Conservation (phyloP, 805 yeast species). For the Ascoidea asiatica region DNA sequence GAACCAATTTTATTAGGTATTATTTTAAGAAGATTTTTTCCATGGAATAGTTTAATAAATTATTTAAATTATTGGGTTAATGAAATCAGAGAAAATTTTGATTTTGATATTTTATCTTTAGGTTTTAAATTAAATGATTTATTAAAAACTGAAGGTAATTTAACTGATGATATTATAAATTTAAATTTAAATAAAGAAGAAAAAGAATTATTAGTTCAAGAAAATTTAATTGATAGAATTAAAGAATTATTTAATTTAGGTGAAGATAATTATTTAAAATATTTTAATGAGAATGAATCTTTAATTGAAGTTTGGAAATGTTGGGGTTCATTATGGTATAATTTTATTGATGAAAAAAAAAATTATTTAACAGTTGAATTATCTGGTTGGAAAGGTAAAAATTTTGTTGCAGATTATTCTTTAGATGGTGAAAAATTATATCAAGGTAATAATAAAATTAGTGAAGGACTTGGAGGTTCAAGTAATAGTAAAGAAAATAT, state of each 20-base stretch:
- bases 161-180: slow-evolving; percentile 5
- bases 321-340: slow-evolving; percentile 80
- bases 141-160: background rate
- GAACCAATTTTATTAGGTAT: slow-evolving; percentile 30
- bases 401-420: slow-evolving; percentile 8
- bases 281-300: slow-evolving; percentile 45
- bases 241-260: slow-evolving; percentile 14
- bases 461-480: slow-evolving; percentile 5
- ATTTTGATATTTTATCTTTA: slow-evolving; percentile 8
- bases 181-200: background rate
- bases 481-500: slow-evolving; percentile 8
- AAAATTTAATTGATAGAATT: slow-evolving; percentile 11
- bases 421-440: slow-evolving; percentile 8
- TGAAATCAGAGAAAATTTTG: slow-evolving; percentile 11
- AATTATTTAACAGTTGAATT: slow-evolving; percentile 10
- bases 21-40: slow-evolving; percentile 42
- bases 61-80: slow-evolving; percentile 36
- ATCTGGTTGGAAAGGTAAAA: slow-evolving; percentile 13
- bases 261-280: slow-evolving; percentile 27
- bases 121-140: slow-evolving; percentile 8
- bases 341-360: slow-evolving; percentile 36
- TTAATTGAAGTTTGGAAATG: slow-evolving; percentile 73
- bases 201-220: background rate
- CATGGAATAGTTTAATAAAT: slow-evolving; percentile 54
- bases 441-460: background rate